These are phyloP conservation scores for Leishmania aethiopica DNA, from an alignment of 208 protist species.

Conservation along the genomic window DNA sequence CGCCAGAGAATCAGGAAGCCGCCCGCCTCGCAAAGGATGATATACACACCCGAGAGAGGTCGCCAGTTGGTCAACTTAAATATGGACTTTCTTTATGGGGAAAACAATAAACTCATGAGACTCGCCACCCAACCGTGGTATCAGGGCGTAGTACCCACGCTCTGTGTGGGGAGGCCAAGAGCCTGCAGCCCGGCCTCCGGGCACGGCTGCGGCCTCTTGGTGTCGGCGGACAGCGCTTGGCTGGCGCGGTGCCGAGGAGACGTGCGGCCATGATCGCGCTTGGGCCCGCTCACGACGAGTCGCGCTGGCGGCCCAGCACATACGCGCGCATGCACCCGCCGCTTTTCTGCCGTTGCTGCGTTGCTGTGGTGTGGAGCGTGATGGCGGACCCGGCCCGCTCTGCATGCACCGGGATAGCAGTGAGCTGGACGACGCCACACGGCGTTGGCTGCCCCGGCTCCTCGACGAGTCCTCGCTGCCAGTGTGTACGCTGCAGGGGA, in stretches of 20 bases:
- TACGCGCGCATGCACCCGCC: no score
- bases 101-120: neutral
- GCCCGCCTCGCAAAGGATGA: no score
- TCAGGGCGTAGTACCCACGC: neutral
- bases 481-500: neutral
- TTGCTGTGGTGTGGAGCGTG: neutral
- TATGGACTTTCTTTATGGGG: neutral
- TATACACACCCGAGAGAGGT: no score
- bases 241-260: neutral
- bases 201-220: no score
- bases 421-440: neutral
- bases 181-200: neutral
- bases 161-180: neutral
- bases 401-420: neutral
- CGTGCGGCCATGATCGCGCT: neutral
- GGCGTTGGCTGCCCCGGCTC: neutral
- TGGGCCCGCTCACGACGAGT: neutral
- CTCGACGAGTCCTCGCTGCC: neutral
- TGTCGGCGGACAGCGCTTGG: neutral
- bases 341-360: neutral
- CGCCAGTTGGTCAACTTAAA: no score
- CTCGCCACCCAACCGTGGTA: neutral
- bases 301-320: no score
- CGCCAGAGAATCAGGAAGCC: no score
- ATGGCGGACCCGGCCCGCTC: no score